Conservation (phyloP, 768 basidiomycete genomes). For the Albatrellus ellisii region DNA sequence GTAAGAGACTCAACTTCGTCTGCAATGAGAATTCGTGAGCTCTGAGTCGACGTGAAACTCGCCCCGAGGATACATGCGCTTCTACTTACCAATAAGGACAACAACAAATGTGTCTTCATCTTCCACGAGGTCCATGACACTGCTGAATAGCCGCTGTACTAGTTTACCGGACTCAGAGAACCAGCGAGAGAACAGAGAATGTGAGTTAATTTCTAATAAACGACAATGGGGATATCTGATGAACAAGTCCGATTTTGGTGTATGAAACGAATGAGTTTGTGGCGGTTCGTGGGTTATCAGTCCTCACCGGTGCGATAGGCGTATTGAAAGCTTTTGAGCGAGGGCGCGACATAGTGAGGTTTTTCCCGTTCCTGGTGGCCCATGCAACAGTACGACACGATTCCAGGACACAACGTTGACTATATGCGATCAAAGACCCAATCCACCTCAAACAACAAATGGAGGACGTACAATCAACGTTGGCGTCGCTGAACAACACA, state of each 20-base stretch:
- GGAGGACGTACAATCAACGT: conserved; percentile 57
- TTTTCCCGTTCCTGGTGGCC: conserved; percentile 96
- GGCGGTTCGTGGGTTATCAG: not conserved
- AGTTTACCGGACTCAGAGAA: conserved; percentile 99
- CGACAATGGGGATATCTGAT: conserved; percentile 74
- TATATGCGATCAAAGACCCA: conserved; percentile 19
- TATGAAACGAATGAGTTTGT: not conserved
- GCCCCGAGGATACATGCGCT: not conserved
- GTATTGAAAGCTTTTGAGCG: conserved; percentile 89
- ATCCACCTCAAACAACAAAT: too few relatives aligned
- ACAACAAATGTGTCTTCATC: conserved; percentile 88
- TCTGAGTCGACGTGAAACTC: not conserved
- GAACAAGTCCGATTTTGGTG: not conserved
- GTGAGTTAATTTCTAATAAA: conserved; percentile 94
- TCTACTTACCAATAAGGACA: conserved; percentile 68
- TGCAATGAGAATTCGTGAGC: too few relatives aligned
- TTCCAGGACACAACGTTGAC: conserved; percentile 95
- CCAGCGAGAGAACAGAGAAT: conserved; percentile 97
- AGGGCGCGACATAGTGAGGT: conserved; percentile 90
- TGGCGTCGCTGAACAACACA: conserved; percentile 79
- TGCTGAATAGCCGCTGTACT: conserved; percentile 84
- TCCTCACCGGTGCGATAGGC: conserved; percentile 72
- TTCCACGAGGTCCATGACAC: conserved; percentile 82
- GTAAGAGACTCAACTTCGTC: conserved; percentile 97
- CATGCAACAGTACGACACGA: conserved; percentile 86